Evolutionary conservation across 495 filamentous ascomycete genomes (phyloP).

Genomic region (Talaromyces borbonicus): DNA sequence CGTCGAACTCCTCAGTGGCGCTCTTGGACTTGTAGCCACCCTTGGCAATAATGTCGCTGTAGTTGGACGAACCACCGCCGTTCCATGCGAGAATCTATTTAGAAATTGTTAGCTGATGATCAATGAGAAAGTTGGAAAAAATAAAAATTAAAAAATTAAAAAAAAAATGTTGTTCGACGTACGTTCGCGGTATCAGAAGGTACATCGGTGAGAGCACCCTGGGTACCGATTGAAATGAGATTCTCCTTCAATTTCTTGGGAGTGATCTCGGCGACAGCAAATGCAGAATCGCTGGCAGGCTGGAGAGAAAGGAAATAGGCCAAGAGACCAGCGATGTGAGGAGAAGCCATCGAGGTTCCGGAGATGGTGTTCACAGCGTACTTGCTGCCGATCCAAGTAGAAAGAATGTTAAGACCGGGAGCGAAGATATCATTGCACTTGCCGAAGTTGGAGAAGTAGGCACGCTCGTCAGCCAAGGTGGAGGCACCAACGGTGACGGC

Average conservation of each 20-base stretch:
- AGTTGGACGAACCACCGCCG: conserved; percentile 90
- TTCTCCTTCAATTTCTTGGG: conserved; percentile 89
- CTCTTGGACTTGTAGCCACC: conserved; percentile 23
- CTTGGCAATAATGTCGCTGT: conserved; percentile 68
- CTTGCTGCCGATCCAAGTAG: conserved; percentile 95
- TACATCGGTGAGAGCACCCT: conserved; percentile 71
- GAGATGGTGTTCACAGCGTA: conserved; percentile 96
- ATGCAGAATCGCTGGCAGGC: conserved; percentile 78
- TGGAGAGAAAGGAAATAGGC: conserved; percentile 98
- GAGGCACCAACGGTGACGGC: conserved; percentile 96
- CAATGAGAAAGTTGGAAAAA: not conserved
- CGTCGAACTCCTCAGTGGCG: conserved; percentile 22
- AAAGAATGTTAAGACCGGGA: conserved; percentile 91
- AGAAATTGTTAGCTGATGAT: conserved; percentile 30
- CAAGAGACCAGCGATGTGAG: conserved; percentile 90
- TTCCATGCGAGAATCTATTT: conserved; percentile 88
- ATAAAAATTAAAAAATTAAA: not conserved
- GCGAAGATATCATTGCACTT: conserved; percentile 99
- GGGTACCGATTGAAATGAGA: conserved; percentile 74
- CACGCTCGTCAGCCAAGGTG: conserved; percentile 86
- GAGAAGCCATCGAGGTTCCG: conserved; percentile 98
- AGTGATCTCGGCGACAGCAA: conserved; percentile 78
- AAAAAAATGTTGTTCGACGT: conserved; percentile 19
- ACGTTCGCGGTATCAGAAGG: conserved; percentile 74
- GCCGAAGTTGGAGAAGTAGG: conserved; percentile 99